Evolutionary conservation across 495 filamentous ascomycete genomes (phyloP).

Genomic region (Chaetomidium leptoderma): DNA sequence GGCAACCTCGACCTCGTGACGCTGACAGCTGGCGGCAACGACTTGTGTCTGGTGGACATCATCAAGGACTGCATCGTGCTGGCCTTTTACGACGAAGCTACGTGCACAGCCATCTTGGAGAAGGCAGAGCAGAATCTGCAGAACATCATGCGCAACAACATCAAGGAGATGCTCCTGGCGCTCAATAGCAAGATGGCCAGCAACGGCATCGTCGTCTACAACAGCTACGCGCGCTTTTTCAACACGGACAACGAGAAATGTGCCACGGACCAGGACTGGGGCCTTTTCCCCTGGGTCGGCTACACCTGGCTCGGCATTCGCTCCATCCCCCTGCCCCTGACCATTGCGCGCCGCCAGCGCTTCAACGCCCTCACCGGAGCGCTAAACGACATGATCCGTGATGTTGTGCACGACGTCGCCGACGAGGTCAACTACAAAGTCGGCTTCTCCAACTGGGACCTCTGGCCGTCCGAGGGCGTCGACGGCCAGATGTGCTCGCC

Average conservation of each 20-base stretch:
- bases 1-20: not conserved
- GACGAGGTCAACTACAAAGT: not conserved
- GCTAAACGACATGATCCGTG: not conserved
- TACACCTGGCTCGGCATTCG: not conserved
- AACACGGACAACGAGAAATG: conserved; percentile 4
- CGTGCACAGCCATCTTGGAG: not conserved
- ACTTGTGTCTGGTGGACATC: not conserved
- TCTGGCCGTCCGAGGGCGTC: not conserved
- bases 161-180: not conserved
- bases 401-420: not conserved
- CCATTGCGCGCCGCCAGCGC: not conserved
- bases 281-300: not conserved
- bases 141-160: not conserved
- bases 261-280: not conserved
- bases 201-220: not conserved
- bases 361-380: not conserved
- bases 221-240: conserved; percentile 4
- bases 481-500: conserved; percentile 8
- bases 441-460: conserved; percentile 1
- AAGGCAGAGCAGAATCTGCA: conserved; percentile 1
- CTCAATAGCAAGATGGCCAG: not conserved
- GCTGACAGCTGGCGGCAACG: not conserved
- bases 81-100: not conserved
- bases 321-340: not conserved
- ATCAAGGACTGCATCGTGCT: conserved; percentile 6